Conservation (phyloP, 306 rosid genomes). For the Erythrophleum fordii region DNA sequence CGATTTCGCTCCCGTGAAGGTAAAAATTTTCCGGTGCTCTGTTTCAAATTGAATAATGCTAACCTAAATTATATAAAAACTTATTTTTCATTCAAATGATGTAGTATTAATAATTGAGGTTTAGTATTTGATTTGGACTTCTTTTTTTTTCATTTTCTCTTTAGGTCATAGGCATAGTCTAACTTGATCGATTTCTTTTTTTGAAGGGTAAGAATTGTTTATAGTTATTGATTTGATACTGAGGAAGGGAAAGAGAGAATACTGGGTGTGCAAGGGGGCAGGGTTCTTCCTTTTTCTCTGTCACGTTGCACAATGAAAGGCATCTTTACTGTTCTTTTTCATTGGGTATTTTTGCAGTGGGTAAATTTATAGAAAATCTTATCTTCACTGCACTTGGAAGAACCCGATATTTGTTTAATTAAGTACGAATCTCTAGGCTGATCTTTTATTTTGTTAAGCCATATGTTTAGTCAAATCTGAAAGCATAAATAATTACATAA, state of each 20-base stretch:
- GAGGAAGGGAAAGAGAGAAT: background rate
- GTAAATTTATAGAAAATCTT: conserved; percentile 10
- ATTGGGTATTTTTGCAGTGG: background rate
- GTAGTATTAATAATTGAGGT: background rate
- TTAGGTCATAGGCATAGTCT: background rate
- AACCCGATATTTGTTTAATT: conserved; percentile 27
- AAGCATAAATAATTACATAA: background rate
- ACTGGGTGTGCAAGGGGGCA: background rate
- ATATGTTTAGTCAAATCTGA: background rate
- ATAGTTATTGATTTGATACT: background rate
- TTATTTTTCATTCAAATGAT: background rate
- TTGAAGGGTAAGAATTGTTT: background rate
- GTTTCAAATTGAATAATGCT: background rate
- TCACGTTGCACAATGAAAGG: conserved; percentile 16
- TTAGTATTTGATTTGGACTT: background rate
- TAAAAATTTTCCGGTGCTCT: conserved; percentile 2
- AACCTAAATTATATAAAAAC: background rate
- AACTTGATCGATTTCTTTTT: background rate
- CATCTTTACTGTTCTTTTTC: conserved; percentile 4
- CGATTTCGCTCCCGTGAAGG: conserved; percentile 43
- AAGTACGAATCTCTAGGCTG: conserved; percentile 25
- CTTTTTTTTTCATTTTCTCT: background rate
- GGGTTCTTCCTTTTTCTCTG: conserved; percentile 22
- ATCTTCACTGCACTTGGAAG: conserved; percentile 14
- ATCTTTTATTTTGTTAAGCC: conserved; percentile 11